phyloP scores from a whole-genome alignment of 495 filamentous ascomycete species.

The Aspergillus hancockii region DNA sequence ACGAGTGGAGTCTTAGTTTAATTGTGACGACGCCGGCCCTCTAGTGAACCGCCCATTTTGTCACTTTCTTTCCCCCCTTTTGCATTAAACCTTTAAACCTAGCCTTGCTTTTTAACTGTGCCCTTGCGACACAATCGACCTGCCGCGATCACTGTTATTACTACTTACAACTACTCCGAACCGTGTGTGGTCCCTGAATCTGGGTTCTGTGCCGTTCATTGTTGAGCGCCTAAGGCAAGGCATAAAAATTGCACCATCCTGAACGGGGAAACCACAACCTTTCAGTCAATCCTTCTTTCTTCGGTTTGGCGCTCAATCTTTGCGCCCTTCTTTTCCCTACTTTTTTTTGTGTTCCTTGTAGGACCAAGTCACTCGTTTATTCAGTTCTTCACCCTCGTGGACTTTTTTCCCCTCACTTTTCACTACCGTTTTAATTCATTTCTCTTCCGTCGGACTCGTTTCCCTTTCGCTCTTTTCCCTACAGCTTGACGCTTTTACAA shows the following conservation, averaged over 20 bases:
- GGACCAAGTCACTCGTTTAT: slow-evolving; percentile 40
- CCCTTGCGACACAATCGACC: slow-evolving; percentile 6
- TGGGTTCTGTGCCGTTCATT: background rate
- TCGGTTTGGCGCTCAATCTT: background rate
- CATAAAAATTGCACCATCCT: background rate
- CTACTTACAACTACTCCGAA: background rate
- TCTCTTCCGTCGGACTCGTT: background rate
- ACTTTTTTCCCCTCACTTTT: slow-evolving; percentile 9
- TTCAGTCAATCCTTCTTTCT: slow-evolving; percentile 8
- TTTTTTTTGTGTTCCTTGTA: slow-evolving; percentile 12
- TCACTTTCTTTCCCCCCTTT: slow-evolving; percentile 5
- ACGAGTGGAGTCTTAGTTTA: slow-evolving; percentile 21
- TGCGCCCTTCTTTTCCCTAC: slow-evolving; percentile 6
- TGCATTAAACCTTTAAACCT: slow-evolving; percentile 5
- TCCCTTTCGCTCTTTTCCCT: background rate
- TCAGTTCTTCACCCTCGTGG: slow-evolving; percentile 15
- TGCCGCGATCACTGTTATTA: background rate
- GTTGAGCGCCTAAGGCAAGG: background rate
- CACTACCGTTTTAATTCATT: background rate
- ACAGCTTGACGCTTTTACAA: slow-evolving; percentile 23
- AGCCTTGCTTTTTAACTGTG: slow-evolving; percentile 1
- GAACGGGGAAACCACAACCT: background rate
- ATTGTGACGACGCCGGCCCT: slow-evolving; percentile 16
- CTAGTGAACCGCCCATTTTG: slow-evolving; percentile 15
- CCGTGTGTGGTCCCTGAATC: background rate